Conservation (phyloP, 2,329 filamentous ascomycete genomes). For the Fusarium vanettenii region DNA sequence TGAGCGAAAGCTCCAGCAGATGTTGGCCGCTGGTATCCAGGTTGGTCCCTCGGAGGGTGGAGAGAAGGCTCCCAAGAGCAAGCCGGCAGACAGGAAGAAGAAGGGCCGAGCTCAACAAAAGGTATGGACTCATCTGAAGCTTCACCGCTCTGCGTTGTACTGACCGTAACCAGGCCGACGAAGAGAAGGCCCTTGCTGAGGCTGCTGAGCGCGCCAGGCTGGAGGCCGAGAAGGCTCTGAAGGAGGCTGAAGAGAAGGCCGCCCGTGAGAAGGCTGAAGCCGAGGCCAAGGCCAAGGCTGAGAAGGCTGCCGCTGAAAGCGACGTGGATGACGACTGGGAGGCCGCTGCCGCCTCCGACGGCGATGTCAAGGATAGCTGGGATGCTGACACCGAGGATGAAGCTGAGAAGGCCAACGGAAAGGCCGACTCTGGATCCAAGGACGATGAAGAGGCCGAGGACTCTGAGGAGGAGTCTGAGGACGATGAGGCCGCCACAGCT, state of each 20-base stretch:
- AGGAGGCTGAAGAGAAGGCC: conserved; percentile 71
- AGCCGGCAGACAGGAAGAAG: conserved; percentile 84
- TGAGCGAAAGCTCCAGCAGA: conserved; percentile 84
- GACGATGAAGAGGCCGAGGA: conserved; percentile 60
- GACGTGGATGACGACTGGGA: conserved; percentile 90
- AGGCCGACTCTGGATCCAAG: conserved; percentile 31
- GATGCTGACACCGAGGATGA: conserved; percentile 87
- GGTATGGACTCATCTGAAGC: conserved; percentile 49
- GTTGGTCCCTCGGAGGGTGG: conserved; percentile 71
- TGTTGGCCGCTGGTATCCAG: conserved; percentile 81
- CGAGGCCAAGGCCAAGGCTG: conserved; percentile 65
- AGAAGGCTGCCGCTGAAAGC: conserved; percentile 66
- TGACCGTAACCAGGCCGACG: conserved; percentile 67
- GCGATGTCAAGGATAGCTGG: conserved; percentile 93
- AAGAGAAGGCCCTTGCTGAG: conserved; percentile 82
- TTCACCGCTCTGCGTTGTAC: neutral
- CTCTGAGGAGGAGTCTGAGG: conserved; percentile 73
- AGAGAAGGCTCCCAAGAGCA: conserved; percentile 77
- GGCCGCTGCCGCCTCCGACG: conserved; percentile 80
- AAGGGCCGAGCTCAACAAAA: conserved; percentile 69
- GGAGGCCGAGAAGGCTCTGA: conserved; percentile 75
- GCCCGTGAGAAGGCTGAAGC: conserved; percentile 67
- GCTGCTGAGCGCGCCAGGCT: conserved; percentile 77
- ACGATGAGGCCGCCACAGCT: conserved; percentile 82
- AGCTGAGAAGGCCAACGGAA: conserved; percentile 63